Base-by-base conservation (phyloP, 2,329 filamentous ascomycete genomes). In the Metarhizium sp. region DNA sequence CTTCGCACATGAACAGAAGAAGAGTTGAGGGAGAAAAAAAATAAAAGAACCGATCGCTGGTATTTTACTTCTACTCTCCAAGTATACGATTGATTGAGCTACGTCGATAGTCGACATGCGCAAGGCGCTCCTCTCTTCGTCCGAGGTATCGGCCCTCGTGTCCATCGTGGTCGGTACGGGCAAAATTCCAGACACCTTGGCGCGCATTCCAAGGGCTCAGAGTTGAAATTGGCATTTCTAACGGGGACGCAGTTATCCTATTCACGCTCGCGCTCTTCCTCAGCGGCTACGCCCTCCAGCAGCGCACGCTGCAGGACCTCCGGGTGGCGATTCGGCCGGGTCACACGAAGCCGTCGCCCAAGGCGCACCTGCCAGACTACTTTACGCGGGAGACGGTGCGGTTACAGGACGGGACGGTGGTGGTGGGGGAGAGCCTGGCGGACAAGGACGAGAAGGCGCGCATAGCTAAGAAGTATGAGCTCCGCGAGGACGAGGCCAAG, bases 221-320 rank as follows among this genome's bases (percentile, higher is more conserved):
- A 52, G 14, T 62, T 62, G 62, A 59, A 53, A 3, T 13, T 16
- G 20, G 32, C 45, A 10, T 42, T 18, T 18, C 36, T 55, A 2
- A 30, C 40, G 10, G 32, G 7, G 34, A 32, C 16, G 16, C 57
- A 86, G 87, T 96, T 57, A 74, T 89, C 59, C 68, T 88, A 30
- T 96, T 90, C 71, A 95, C 91, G 3, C 70, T 85, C 42, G 81
- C 91, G 4, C 83, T 96, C 30, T 96, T 96, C 69, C 77, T 96
- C 36, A 90, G 88, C 52, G 92, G 92, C 64, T 96, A 95, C 69
- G 81, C 85, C 3, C 79, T 96, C 53, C 92, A 96, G 66, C 92
- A 96, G 70, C 84, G 90, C 63, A 94, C 90, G 0, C 82, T 96
- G 4, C 81, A 80, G 59, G 86, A 86, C 62, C 79, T 96, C 36